Percentiles rank a stretch among this genome's conserved stretches.
Evolutionary conservation across 2,329 filamentous ascomycete species (phyloP).

Genomic region (Phialophora macrospora): DNA sequence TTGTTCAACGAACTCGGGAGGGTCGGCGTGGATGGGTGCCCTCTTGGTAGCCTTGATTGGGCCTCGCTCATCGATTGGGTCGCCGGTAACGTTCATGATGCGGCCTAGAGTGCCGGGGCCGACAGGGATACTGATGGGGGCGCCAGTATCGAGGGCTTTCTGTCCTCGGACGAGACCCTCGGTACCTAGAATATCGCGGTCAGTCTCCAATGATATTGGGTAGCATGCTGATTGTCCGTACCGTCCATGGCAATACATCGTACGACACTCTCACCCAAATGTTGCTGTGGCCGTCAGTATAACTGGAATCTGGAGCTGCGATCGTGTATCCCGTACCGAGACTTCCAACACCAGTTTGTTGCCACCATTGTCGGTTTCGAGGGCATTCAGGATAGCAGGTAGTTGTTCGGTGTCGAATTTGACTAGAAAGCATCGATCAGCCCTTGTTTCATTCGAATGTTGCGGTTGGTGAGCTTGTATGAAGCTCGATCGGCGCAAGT

Average conservation of each 20-base stretch:
- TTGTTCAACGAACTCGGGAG: conserved; percentile 91
- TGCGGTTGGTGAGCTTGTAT: conserved; percentile 46
- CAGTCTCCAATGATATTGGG: not conserved
- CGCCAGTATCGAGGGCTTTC: conserved; percentile 83
- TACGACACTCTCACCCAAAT: conserved; percentile 98
- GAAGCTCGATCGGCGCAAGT: conserved; percentile 43
- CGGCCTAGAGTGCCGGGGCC: conserved; percentile 91
- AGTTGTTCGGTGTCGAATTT: conserved; percentile 96
- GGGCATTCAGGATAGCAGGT: conserved; percentile 95
- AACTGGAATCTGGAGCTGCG: conserved; percentile 2
- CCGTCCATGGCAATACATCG: conserved; percentile 99
- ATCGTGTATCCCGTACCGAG: conserved; percentile 67
- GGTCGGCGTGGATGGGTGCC: conserved; percentile 90
- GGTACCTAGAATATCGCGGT: conserved; percentile 68
- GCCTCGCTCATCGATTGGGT: conserved; percentile 99
- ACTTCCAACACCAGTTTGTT: conserved; percentile 97
- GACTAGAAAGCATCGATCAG: conserved; percentile 61
- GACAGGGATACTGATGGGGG: conserved; percentile 95
- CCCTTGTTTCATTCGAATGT: conserved; percentile 24
- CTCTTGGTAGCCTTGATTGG: conserved; percentile 92
- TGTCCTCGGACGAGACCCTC: conserved; percentile 98
- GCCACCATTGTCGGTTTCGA: conserved; percentile 87
- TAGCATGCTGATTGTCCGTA: conserved; percentile 50
- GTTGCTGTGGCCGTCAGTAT: conserved; percentile 70
- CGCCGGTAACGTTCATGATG: conserved; percentile 99